phyloP scores from a whole-genome alignment of 805 yeast genomes.

The Scheffersomyces ergatensis region DNA sequence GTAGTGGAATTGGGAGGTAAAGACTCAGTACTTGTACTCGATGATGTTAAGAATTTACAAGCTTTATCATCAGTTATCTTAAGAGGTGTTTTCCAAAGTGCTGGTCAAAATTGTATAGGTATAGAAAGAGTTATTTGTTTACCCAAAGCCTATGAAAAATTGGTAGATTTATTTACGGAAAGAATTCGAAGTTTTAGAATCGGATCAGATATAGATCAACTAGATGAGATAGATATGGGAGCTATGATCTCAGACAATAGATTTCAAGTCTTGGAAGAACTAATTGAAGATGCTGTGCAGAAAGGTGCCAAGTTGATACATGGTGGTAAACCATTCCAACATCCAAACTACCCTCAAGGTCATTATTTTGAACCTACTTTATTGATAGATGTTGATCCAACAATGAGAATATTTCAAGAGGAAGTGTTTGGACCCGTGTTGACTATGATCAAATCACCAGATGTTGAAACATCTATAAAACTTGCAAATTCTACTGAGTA shows the following conservation, averaged over 20 bases:
- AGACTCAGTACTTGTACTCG: constrained; percentile 85
- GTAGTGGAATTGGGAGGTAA: constrained; percentile 97
- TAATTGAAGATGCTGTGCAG: constrained; percentile 69
- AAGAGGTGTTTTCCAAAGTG: constrained; percentile 95
- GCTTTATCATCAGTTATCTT: constrained; percentile 70
- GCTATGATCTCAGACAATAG: constrained; percentile 85
- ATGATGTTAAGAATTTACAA: constrained; percentile 60
- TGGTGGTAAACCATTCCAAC: constrained; percentile 80
- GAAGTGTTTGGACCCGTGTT: constrained; percentile 96
- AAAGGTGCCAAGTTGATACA: constrained; percentile 76
- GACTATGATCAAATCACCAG: constrained; percentile 70
- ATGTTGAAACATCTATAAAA: constrained; percentile 64
- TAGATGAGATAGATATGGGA: constrained; percentile 92
- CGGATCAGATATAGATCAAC: constrained; percentile 91
- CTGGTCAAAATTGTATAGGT: constrained; percentile 98
- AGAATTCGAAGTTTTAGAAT: constrained; percentile 64
- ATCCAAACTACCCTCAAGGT: constrained; percentile 95
- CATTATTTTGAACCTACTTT: constrained; percentile 91
- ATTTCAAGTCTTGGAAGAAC: constrained; percentile 62
- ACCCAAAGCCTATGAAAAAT: constrained; percentile 60
- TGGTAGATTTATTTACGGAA: constrained; percentile 54
- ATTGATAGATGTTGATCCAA: constrained; percentile 71
- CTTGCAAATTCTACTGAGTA: constrained; percentile 82
- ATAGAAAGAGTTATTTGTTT: constrained; percentile 89
- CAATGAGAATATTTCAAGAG: constrained; percentile 76